phyloP scores from a whole-genome alignment of 1,139 yeast genomes.

The Saccharomyces hybrid region DNA sequence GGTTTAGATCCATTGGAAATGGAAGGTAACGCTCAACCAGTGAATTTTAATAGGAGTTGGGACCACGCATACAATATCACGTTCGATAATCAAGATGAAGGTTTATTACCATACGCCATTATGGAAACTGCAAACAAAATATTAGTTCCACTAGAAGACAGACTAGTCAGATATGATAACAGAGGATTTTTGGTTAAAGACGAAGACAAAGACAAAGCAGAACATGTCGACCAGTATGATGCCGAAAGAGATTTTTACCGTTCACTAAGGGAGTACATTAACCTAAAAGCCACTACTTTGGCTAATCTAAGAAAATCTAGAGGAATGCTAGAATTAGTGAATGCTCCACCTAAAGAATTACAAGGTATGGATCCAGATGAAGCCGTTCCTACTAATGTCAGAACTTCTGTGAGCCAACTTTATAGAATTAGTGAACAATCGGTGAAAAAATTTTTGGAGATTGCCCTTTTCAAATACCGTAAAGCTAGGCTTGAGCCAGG shows the following conservation, averaged over 20 bases:
- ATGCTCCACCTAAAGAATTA: slow-evolving; percentile 40
- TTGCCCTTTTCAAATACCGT: slow-evolving; percentile 75
- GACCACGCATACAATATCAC: slow-evolving; percentile 79
- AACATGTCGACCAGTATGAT: slow-evolving; percentile 70
- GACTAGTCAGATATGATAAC: slow-evolving; percentile 62
- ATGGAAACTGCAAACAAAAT: slow-evolving; percentile 47
- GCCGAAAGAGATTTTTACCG: slow-evolving; percentile 79
- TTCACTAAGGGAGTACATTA: slow-evolving; percentile 60
- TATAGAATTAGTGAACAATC: slow-evolving; percentile 58
- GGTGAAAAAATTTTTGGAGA: slow-evolving; percentile 61
- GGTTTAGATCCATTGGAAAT: slow-evolving; percentile 97
- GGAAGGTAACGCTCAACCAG: slow-evolving; percentile 99
- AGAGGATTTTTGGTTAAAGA: slow-evolving; percentile 49
- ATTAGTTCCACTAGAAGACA: slow-evolving; percentile 54
- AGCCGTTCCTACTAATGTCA: slow-evolving; percentile 29
- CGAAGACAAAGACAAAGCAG: slow-evolving; percentile 42
- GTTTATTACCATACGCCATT: slow-evolving; percentile 68
- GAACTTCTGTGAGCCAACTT: slow-evolving; percentile 61
- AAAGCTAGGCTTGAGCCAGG: slow-evolving; percentile 97
- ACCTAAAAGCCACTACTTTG: slow-evolving; percentile 48
- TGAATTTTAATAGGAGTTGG: slow-evolving; percentile 91
- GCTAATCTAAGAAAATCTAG: slow-evolving; percentile 51
- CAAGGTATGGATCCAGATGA: slow-evolving; percentile 44
- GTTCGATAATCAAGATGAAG: slow-evolving; percentile 45
- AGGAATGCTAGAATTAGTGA: slow-evolving; percentile 41